phyloP scores from a whole-genome alignment of 768 basidiomycete genomes.

The Panellus pusillus region DNA sequence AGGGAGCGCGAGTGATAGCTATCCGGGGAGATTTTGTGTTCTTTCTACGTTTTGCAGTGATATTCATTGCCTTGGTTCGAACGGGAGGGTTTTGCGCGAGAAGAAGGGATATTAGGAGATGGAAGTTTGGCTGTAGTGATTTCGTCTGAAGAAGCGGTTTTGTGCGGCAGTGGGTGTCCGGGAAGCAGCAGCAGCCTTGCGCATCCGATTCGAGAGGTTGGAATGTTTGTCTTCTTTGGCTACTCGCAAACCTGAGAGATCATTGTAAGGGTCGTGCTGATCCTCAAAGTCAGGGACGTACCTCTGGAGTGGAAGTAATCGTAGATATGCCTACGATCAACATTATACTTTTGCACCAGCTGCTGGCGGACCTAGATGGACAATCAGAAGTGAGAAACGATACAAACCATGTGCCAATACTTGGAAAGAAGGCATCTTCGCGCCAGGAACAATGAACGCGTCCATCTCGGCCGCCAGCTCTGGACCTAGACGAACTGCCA shows the following conservation, averaged over 20 bases:
- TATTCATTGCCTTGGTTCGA: neutral
- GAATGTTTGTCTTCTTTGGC: constrained; percentile 64
- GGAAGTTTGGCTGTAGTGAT: neutral
- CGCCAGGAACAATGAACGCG: constrained; percentile 65
- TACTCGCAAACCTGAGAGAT: constrained; percentile 49
- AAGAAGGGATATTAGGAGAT: neutral
- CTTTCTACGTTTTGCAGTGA: neutral
- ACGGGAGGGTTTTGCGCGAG: neutral
- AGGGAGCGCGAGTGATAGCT: too few species aligned
- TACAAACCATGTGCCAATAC: neutral
- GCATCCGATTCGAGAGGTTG: constrained; percentile 45
- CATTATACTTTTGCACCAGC: constrained; percentile 15
- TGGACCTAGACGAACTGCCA: constrained; percentile 19
- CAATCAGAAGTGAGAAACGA: neutral
- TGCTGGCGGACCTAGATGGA: constrained; percentile 12
- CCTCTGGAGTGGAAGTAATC: constrained; percentile 54
- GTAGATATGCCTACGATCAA: constrained; percentile 32
- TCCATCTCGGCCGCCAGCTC: constrained; percentile 56
- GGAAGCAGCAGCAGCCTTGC: constrained; percentile 10
- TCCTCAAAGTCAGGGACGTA: constrained; percentile 3
- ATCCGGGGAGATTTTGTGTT: neutral
- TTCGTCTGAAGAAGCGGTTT: neutral
- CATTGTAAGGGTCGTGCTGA: neutral
- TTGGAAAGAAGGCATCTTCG: constrained; percentile 74
- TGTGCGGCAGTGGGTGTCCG: neutral